Conservation (phyloP, 1,284 basidiomycete species). For the Chalciporus sp. region DNA sequence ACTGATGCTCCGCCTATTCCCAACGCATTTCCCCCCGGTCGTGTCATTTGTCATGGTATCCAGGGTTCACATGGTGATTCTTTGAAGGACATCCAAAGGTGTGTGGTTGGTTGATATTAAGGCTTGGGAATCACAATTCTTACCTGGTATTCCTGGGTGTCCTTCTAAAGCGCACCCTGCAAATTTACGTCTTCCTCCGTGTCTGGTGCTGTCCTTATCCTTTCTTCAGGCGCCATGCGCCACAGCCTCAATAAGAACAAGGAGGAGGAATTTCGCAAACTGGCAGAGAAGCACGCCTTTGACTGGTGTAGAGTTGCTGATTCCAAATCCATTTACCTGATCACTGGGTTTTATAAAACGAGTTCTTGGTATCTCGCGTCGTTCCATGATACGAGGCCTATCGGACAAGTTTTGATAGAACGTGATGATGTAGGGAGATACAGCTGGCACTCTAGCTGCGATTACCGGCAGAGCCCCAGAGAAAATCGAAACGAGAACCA, state of each 20-base stretch:
- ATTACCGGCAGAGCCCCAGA: not conserved
- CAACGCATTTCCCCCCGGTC: not conserved
- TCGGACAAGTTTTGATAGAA: not conserved
- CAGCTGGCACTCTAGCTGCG: not conserved
- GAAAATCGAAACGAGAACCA: not conserved
- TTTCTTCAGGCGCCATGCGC: slow-evolving; percentile 5
- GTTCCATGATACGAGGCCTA: not conserved
- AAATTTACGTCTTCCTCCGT: not conserved
- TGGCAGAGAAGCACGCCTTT: slow-evolving; percentile 1
- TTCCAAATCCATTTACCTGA: slow-evolving; percentile 3
- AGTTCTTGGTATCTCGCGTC: not conserved
- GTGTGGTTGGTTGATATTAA: not conserved
- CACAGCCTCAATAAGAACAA: not conserved
- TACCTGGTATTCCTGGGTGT: not conserved
- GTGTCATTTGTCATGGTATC: not conserved
- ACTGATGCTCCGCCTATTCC: not conserved
- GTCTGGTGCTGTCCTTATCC: slow-evolving; percentile 9
- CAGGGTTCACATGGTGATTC: not conserved
- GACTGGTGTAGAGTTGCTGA: slow-evolving; percentile 1
- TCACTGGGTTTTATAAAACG: slow-evolving; percentile 10
- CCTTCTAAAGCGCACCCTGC: not conserved
- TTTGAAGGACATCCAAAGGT: not conserved
- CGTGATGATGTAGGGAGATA: not conserved
- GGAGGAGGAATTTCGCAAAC: not conserved
- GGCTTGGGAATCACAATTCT: not conserved